Evolutionary conservation across 1,284 basidiomycete genomes (phyloP).

Genomic region (Marasmius sp.): DNA sequence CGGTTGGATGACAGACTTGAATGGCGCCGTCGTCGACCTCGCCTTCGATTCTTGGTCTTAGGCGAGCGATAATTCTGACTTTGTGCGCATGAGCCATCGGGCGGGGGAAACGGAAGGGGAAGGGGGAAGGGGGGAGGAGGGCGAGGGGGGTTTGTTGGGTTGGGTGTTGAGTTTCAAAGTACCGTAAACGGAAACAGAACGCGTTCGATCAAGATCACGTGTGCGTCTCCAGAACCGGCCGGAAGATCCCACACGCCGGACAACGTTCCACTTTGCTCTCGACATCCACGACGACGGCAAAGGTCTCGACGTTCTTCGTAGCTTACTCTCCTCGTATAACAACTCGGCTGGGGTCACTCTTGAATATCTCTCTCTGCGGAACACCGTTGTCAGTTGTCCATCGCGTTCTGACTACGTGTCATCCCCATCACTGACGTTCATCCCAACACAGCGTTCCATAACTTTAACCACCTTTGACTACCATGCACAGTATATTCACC

Average conservation of each 20-base stretch:
- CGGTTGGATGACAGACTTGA: conserved; percentile 43
- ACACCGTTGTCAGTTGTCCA: background rate
- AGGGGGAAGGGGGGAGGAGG: background rate
- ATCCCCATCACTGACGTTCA: background rate
- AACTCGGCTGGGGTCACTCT: background rate
- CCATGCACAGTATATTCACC: conserved; percentile 69
- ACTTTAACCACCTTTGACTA: background rate
- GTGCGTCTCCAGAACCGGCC: background rate
- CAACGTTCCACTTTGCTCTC: background rate
- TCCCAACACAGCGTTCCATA: background rate
- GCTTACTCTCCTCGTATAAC: background rate
- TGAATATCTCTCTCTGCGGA: background rate
- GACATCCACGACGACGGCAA: background rate
- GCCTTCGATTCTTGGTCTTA: conserved; percentile 59
- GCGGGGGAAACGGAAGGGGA: background rate
- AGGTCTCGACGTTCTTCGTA: background rate
- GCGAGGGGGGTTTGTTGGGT: too few relatives aligned
- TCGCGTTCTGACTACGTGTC: background rate
- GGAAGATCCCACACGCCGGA: background rate
- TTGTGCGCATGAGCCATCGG: background rate
- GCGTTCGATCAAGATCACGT: background rate
- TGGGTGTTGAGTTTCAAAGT: background rate
- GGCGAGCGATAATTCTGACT: conserved; percentile 58
- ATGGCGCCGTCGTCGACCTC: conserved; percentile 66
- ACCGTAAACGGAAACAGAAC: background rate